Percentiles rank a stretch among this genome's conserved stretches.
phyloP scores from a whole-genome alignment of 1,284 basidiomycete genomes.

The Leccinum insolens region DNA sequence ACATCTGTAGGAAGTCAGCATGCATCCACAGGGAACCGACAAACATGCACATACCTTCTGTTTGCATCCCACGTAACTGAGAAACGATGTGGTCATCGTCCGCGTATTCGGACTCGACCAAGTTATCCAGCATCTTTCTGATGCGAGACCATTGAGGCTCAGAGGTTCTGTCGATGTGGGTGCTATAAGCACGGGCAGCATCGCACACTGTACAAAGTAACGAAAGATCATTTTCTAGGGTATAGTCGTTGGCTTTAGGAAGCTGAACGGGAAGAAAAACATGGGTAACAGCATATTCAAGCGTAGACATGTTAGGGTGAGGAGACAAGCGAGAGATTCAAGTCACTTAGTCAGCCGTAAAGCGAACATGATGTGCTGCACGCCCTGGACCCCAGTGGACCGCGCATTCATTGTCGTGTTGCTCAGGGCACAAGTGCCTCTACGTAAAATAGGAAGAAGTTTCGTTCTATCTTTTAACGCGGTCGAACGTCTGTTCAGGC shows the following conservation, averaged over 20 bases:
- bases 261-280: constrained; percentile 13
- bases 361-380: too few species aligned
- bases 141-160: constrained; percentile 12
- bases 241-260: background rate
- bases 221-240: background rate
- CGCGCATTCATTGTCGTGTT: too few species aligned
- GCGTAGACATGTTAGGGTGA: too few species aligned
- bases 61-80: constrained; percentile 17
- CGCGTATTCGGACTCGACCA: constrained; percentile 6
- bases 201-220: constrained; percentile 2
- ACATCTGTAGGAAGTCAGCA: constrained; percentile 14
- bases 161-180: background rate
- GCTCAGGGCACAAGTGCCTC: too few species aligned
- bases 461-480: too few species aligned
- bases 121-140: constrained; percentile 16
- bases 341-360: too few species aligned
- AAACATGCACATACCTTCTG: constrained; percentile 16
- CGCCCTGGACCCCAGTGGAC: too few species aligned
- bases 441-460: too few species aligned
- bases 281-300: too few species aligned
- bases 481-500: too few species aligned
- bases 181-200: constrained; percentile 11
- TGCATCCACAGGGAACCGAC: background rate
- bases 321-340: too few species aligned
- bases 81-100: background rate